phyloP scores from a whole-genome alignment of 2,329 filamentous ascomycete species.

The Fusarium foetens region DNA sequence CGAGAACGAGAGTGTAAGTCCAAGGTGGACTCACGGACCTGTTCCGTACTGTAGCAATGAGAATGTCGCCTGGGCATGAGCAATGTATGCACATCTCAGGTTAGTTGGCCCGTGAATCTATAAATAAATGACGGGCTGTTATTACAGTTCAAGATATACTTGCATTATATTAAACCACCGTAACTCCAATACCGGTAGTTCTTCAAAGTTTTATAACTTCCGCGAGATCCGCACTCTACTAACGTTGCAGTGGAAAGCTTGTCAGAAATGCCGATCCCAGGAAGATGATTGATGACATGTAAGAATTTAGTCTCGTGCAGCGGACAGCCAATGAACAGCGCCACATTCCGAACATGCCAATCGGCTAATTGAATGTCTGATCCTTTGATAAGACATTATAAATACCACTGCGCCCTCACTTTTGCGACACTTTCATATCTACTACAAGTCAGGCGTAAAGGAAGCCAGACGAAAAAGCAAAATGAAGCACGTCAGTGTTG shows the following conservation, averaged over 20 bases:
- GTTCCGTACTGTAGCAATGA: background rate
- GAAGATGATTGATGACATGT: background rate
- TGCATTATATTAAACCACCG: too few relatives aligned
- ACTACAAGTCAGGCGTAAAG: accelerated
- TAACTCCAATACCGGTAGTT: too few relatives aligned
- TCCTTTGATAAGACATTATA: background rate
- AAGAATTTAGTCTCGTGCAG: background rate
- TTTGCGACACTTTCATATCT: accelerated
- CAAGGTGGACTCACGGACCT: background rate
- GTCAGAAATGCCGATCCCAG: background rate
- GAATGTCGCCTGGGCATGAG: background rate
- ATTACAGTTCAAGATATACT: too few relatives aligned
- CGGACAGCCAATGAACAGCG: background rate
- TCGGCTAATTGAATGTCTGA: background rate
- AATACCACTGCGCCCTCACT: background rate
- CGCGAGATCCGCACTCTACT: background rate
- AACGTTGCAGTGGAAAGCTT: background rate
- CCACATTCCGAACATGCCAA: background rate
- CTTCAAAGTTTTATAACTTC: background rate
- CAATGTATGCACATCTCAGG: background rate
- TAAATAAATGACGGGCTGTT: too few relatives aligned
- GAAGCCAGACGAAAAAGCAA: background rate
- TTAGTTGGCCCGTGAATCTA: accelerated
- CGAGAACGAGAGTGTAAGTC: background rate
- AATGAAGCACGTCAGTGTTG: slow-evolving; percentile 1